phyloP scores from a whole-genome alignment of 164 flowering plant species.

The Nelumbo lutea region DNA sequence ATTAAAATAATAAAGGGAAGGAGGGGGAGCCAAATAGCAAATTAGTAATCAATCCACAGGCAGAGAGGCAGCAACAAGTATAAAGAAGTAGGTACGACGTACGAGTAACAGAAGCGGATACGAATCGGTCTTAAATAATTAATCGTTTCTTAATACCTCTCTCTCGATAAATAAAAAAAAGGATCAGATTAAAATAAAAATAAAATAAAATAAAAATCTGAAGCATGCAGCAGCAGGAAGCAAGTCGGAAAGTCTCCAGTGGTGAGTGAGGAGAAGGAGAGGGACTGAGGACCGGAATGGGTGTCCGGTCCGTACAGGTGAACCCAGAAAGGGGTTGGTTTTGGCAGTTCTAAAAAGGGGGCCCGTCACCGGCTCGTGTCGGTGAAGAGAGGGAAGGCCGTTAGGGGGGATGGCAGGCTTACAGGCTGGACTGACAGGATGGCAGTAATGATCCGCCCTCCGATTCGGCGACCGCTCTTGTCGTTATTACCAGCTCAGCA shows the following conservation, averaged over 20 bases:
- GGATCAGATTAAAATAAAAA: too few species aligned
- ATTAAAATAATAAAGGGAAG: too few species aligned
- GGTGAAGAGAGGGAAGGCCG: constrained; percentile 28
- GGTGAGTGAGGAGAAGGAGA: background rate
- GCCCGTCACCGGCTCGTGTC: constrained; percentile 27
- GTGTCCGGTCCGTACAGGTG: constrained; percentile 22
- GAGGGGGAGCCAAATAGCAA: too few species aligned
- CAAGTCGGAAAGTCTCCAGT: constrained; percentile 1
- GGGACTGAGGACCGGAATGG: background rate
- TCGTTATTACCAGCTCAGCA: constrained; percentile 66
- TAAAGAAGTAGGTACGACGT: constrained; percentile 45
- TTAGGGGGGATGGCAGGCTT: constrained; percentile 37
- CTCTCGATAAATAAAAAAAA: background rate
- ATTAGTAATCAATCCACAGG: background rate
- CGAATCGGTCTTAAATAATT: constrained; percentile 28
- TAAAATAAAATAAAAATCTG: too few species aligned
- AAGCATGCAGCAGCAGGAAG: constrained; percentile 1
- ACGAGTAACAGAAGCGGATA: constrained; percentile 47
- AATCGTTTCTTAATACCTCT: constrained; percentile 6
- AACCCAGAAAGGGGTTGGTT: constrained; percentile 4
- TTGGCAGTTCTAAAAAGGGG: constrained; percentile 1
- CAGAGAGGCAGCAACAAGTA: constrained; percentile 5
- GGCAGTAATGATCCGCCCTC: constrained; percentile 65
- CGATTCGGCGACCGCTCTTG: constrained; percentile 68
- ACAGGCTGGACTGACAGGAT: constrained; percentile 63